Evolutionary conservation across 2,329 filamentous ascomycete species (phyloP).

Genomic region (Ophiostoma quercus): DNA sequence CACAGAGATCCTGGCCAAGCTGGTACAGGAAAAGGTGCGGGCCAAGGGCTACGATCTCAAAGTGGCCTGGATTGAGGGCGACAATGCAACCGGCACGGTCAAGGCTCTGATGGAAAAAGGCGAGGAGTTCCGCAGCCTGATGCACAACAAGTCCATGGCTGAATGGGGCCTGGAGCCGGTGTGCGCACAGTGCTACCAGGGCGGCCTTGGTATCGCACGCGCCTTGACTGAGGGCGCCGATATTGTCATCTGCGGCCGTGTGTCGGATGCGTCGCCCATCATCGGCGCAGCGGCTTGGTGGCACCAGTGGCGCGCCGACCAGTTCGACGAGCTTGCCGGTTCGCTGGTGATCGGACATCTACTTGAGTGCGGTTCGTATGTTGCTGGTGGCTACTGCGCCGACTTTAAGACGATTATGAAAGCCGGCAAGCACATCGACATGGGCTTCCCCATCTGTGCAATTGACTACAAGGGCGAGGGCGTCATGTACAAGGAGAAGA

Average conservation of each 20-base stretch:
- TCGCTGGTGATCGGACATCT: constrained; percentile 25
- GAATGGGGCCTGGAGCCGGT: neutral
- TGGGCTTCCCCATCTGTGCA: constrained; percentile 47
- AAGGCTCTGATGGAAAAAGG: constrained; percentile 22
- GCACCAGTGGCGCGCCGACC: neutral
- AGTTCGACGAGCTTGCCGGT: neutral
- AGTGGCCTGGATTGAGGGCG: constrained; percentile 35
- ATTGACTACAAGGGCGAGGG: constrained; percentile 40
- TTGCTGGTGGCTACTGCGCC: constrained; percentile 44
- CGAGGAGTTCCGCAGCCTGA: neutral
- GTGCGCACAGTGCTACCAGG: constrained; percentile 40
- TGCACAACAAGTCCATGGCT: neutral
- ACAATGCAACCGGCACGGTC: constrained; percentile 31
- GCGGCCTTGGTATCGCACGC: constrained; percentile 38
- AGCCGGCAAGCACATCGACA: constrained; percentile 36
- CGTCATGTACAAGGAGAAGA: constrained; percentile 31
- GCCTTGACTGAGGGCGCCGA: constrained; percentile 35
- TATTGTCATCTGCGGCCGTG: constrained; percentile 38
- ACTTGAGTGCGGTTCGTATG: constrained; percentile 43
- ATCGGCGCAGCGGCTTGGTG: constrained; percentile 41
- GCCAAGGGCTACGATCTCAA: constrained; percentile 30
- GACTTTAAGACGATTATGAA: constrained; percentile 42
- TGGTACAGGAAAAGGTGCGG: constrained; percentile 26
- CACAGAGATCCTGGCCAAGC: constrained; percentile 26
- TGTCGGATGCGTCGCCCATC: constrained; percentile 40